Base-by-base conservation (phyloP, 73 alveolate species). In the Symbiodinium natans region DNA sequence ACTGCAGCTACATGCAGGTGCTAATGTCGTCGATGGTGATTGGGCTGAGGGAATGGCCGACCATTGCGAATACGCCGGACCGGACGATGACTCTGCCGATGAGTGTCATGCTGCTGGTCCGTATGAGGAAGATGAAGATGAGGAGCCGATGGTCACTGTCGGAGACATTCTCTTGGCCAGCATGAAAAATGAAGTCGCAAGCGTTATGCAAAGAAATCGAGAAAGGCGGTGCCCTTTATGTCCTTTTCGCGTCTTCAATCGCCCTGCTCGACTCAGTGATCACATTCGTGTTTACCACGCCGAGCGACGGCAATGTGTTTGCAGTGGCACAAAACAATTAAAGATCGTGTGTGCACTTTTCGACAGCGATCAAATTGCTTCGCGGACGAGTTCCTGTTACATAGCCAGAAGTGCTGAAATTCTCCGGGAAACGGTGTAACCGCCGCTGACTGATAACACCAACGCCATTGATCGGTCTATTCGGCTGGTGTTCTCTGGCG, bases 271-370 rank as follows among this genome's bases (percentile, higher is more conserved):
- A 25, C 77, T 84, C 11, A 8, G 1, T 46, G 77, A 84, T 34
- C 93, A 84, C 39, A 41, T 46, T 15, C 73, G 19, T 23, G 15
- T 17, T n/a, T 84, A 84, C 31, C 77, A 31, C 93, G n/a, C 93
- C n/a, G 77, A 21, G 23, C n/a, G 42, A 46, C 73, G 71, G 33
- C 93, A 84, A n/a, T 84, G 11, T 29, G 17, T 27, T 19, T 84
- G 93, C 39, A 84, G 93, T 21, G 93, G 93, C 25, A 84, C 93
- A 10, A 84, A 84, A 77, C 93, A 84, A 33, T 7, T 84, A 21
- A 68, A 73, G 34, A 46, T 84, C 46, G 39, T 84, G 33, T 73
- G 54, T 4, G 93, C 93, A 11, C 36, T 84, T 2, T 84, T 84
- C 15, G 93, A 84, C 36, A 73, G 42, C 21, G 93, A 84, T n/a